These are phyloP conservation scores for Fusarium succisae DNA, from an alignment of 2,329 filamentous ascomycete genomes.

Conservation along the genomic window DNA sequence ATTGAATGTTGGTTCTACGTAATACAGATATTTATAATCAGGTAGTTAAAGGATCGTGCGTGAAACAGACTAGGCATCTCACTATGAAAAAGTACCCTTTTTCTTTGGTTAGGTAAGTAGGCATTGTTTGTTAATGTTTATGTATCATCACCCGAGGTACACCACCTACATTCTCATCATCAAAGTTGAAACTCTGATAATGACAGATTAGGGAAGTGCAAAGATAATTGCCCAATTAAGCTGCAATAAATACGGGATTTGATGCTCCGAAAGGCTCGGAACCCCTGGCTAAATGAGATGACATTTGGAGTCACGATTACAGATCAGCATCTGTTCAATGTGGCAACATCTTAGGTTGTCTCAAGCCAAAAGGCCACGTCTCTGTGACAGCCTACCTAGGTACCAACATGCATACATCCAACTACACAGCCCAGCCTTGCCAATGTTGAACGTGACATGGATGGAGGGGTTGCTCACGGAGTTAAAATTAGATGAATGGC, in stretches of 20 bases:
- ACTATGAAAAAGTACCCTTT: background rate
- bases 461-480: background rate
- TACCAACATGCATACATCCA: background rate
- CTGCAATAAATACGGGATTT: slow-evolving; percentile 22
- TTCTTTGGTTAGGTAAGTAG: background rate
- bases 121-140: background rate
- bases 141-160: background rate
- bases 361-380: slow-evolving; percentile 17
- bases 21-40: background rate
- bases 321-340: background rate
- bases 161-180: background rate
- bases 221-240: slow-evolving; percentile 30
- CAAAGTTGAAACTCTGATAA: slow-evolving; percentile 1
- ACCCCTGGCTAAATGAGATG: slow-evolving; percentile 6
- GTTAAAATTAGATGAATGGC: background rate
- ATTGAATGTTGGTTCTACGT: background rate
- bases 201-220: slow-evolving; percentile 15
- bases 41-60: background rate
- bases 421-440: slow-evolving; percentile 14
- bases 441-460: background rate
- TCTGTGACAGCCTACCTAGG: slow-evolving; percentile 7
- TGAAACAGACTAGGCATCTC: background rate
- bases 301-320: background rate
- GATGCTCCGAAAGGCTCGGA: slow-evolving; percentile 23
- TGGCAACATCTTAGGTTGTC: slow-evolving; percentile 26